Percentiles rank a stretch among this genome's conserved stretches.
Conservation (phyloP, 2,329 filamentous ascomycete genomes). For the Neurospora crassa region DNA sequence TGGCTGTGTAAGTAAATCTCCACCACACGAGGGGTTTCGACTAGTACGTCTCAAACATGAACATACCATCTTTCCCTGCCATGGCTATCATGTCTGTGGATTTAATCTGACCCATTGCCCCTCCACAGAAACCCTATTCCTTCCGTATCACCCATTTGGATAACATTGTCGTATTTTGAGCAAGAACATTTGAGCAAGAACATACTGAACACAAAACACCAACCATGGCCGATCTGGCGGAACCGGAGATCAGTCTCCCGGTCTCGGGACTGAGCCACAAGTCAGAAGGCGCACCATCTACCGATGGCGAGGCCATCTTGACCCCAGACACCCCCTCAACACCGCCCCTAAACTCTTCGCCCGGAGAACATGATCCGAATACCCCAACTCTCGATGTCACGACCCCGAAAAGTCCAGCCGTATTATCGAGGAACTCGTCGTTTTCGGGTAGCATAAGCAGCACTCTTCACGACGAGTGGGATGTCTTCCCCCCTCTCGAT, state of each 20-base stretch:
- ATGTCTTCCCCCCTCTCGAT: conserved; percentile 78
- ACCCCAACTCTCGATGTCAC: conserved; percentile 38
- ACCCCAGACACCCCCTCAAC: conserved; percentile 33
- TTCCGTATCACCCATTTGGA: neutral
- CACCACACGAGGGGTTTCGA: neutral
- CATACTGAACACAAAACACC: conserved; percentile 6
- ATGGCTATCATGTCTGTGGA: neutral
- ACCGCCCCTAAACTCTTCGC: conserved; percentile 33
- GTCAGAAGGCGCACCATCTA: conserved; percentile 27
- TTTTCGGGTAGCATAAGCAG: conserved; percentile 63
- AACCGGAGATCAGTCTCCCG: conserved; percentile 22
- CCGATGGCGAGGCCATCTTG: conserved; percentile 33
- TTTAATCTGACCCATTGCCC: neutral
- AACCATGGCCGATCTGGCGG: conserved; percentile 35
- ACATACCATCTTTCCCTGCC: neutral
- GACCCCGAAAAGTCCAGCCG: conserved; percentile 37
- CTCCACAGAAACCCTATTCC: neutral
- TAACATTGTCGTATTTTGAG: neutral
- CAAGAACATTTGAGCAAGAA: neutral
- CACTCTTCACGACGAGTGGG: conserved; percentile 83
- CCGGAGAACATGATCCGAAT: conserved; percentile 35
- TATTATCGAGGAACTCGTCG: conserved; percentile 65
- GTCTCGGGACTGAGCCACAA: conserved; percentile 27
- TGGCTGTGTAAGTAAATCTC: neutral
- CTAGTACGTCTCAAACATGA: neutral